Evolutionary conservation across 2,329 filamentous ascomycete species (phyloP).

Genomic region (Madurella fahalii): DNA sequence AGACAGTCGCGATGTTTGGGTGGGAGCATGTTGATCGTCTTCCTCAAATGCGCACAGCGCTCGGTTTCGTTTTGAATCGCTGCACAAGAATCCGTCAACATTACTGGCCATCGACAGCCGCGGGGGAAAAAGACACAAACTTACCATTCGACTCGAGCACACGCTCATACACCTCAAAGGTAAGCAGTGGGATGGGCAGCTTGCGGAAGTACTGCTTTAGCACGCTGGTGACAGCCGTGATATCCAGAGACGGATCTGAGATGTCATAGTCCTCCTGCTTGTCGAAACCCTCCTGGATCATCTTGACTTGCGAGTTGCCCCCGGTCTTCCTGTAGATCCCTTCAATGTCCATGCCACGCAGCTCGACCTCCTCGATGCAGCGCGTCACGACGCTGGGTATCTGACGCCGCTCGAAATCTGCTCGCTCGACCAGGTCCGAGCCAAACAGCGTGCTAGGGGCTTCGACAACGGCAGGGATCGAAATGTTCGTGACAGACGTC

Average conservation of each 20-base stretch:
- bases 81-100: constrained; percentile 33
- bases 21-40: constrained; percentile 74
- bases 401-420: constrained; percentile 81
- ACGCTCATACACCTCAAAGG: constrained; percentile 86
- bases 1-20: constrained; percentile 82
- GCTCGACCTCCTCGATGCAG: constrained; percentile 94
- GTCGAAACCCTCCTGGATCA: constrained; percentile 88
- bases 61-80: constrained; percentile 62
- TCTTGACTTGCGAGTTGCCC: constrained; percentile 84
- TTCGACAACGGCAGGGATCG: constrained; percentile 42
- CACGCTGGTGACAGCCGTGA: constrained; percentile 91
- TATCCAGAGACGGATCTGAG: constrained; percentile 88
- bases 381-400: constrained; percentile 88
- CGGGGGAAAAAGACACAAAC: constrained; percentile 25
- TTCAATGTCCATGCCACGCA: constrained; percentile 94
- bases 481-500: constrained; percentile 41
- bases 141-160: constrained; percentile 76
- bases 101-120: not conserved
- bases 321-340: constrained; percentile 98
- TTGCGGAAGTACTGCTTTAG: constrained; percentile 98
- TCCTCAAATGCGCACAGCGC: constrained; percentile 66
- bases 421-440: constrained; percentile 78
- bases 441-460: constrained; percentile 69
- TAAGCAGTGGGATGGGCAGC: constrained; percentile 82
- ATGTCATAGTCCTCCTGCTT: constrained; percentile 83